A percentile compares a stretch with the other conserved stretches of the same genome.
Evolutionary conservation across 1,139 yeast genomes (phyloP).

Genomic region (Pichia sp.): DNA sequence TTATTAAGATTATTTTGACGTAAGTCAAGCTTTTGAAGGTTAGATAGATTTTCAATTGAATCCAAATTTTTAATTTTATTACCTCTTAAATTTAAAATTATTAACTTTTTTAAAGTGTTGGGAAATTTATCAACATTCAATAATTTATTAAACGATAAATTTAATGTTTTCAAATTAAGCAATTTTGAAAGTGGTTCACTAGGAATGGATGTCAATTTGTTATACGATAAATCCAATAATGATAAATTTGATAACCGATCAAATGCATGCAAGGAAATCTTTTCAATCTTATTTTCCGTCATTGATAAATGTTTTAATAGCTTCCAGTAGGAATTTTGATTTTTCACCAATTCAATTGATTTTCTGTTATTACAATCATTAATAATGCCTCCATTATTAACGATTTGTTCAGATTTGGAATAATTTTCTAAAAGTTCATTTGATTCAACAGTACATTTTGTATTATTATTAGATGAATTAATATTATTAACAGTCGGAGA

Average conservation of each 20-base stretch:
- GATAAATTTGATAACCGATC: constrained; percentile 45
- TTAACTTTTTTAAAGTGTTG: constrained; percentile 34
- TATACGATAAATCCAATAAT: constrained; percentile 53
- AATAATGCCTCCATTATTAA: no score
- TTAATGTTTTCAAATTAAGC: constrained; percentile 45
- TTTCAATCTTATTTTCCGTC: constrained; percentile 46
- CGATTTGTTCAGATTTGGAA: no score
- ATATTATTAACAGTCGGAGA: neutral
- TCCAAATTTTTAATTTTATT: constrained; percentile 42
- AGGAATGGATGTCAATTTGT: constrained; percentile 46
- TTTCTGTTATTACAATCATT: no score
- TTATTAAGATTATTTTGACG: constrained; percentile 44
- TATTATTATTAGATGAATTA: no score
- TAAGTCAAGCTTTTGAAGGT: constrained; percentile 51
- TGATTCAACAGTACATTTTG: neutral
- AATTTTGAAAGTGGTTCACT: constrained; percentile 45
- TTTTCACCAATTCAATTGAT: no score
- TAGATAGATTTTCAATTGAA: constrained; percentile 42
- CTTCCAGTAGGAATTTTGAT: constrained; percentile 40
- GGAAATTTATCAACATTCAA: constrained; percentile 39
- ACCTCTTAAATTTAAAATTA: constrained; percentile 50
- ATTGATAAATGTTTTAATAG: constrained; percentile 52
- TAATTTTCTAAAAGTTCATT: no score
- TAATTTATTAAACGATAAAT: constrained; percentile 51
- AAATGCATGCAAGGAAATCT: constrained; percentile 42